These are phyloP conservation scores for Crithidia acanthocephali DNA, from an alignment of 208 protist genomes.

Conservation along the genomic window DNA sequence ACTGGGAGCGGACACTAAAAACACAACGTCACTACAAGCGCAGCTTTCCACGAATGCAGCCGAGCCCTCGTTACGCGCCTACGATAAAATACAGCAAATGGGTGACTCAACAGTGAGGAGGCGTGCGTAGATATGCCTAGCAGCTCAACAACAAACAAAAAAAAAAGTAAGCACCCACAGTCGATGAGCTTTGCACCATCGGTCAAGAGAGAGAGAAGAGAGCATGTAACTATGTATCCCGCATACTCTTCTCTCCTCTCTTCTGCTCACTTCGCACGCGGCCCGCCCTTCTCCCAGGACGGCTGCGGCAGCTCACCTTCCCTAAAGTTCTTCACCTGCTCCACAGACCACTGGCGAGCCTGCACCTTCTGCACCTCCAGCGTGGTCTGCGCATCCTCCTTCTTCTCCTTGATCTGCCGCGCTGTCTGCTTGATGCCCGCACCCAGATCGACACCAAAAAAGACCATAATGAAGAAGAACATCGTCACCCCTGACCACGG, in stretches of 20 bases:
- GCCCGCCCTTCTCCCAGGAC: conserved; percentile 71
- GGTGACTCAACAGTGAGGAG: too few relatives aligned
- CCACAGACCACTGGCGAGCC: conserved; percentile 78
- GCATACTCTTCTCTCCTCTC: not conserved
- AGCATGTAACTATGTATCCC: not conserved
- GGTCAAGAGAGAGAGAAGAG: not conserved
- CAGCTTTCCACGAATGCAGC: not conserved
- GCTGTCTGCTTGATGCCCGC: conserved; percentile 82
- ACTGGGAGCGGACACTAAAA: not conserved
- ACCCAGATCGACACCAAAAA: conserved; percentile 84
- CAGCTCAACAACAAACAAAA: not conserved
- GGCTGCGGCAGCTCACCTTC: conserved; percentile 73
- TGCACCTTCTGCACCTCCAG: conserved; percentile 70
- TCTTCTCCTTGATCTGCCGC: conserved; percentile 72
- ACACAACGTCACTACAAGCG: not conserved
- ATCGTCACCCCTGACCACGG: conserved; percentile 82
- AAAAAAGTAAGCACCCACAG: not conserved
- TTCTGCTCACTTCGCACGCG: conserved; percentile 37
- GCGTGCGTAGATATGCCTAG: too few relatives aligned
- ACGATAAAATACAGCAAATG: not conserved
- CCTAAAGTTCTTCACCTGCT: conserved; percentile 75
- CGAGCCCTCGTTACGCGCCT: not conserved
- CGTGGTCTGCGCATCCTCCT: conserved; percentile 66
- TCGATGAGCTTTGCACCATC: not conserved
- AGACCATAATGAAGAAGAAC: conserved; percentile 87